phyloP scores from a whole-genome alignment of 2,329 filamentous ascomycete genomes.

The Alternaria angustiovoidea region DNA sequence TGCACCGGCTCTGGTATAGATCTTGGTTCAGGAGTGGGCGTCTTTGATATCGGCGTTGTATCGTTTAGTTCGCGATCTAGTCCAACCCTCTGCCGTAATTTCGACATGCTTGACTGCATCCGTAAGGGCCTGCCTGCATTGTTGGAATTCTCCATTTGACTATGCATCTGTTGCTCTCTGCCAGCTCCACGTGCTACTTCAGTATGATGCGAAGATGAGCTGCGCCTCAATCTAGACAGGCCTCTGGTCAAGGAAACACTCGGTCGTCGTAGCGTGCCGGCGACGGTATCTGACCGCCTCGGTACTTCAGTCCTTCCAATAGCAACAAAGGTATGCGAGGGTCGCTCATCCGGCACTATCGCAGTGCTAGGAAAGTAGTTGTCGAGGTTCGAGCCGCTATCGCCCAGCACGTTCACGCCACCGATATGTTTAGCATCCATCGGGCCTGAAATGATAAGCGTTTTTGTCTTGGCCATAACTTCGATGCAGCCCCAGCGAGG shows the following conservation, averaged over 20 bases:
- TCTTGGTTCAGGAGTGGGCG: conserved; percentile 1
- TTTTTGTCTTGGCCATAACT: conserved; percentile 33
- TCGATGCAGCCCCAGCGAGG: conserved; percentile 11
- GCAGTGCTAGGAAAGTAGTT: conserved; percentile 28
- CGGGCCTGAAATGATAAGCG: conserved; percentile 40
- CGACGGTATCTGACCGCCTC: conserved; percentile 39
- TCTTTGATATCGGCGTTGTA: not conserved
- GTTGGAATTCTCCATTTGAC: conserved; percentile 2
- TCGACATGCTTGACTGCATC: conserved; percentile 30
- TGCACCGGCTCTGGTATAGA: not conserved
- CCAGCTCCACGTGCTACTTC: conserved; percentile 15
- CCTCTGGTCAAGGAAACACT: conserved; percentile 39
- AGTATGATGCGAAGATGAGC: conserved; percentile 27
- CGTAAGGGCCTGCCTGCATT: conserved; percentile 17
- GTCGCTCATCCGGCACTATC: conserved; percentile 36
- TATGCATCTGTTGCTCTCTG: conserved; percentile 7
- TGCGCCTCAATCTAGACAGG: conserved; percentile 32
- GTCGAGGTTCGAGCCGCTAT: conserved; percentile 25
- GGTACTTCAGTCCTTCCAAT: conserved; percentile 35
- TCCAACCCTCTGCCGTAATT: conserved; percentile 27
- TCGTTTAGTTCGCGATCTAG: conserved; percentile 18
- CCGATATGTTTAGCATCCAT: conserved; percentile 46
- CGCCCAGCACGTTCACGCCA: conserved; percentile 40
- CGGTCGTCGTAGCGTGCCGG: conserved; percentile 32
- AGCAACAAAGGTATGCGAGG: conserved; percentile 38